Percentiles rank a stretch among this genome's conserved stretches.
Evolutionary conservation across 2,329 filamentous ascomycete species (phyloP).

Genomic region (Aureobasidium subglaciale): DNA sequence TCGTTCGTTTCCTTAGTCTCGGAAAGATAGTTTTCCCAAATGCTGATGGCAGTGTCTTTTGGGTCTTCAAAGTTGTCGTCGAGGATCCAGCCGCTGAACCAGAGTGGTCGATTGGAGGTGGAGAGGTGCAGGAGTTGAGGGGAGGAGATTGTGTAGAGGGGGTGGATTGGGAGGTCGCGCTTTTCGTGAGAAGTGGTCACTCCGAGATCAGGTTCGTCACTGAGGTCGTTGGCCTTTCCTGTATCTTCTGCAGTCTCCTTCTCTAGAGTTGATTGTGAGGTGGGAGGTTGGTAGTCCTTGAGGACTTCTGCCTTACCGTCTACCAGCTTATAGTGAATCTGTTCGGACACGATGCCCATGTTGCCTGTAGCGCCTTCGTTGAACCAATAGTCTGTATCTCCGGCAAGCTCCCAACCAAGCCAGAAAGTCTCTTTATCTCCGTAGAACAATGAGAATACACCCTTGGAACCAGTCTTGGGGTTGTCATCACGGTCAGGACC

Average conservation of each 20-base stretch:
- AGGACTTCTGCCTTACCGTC: neutral
- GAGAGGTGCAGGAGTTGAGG: conserved; percentile 42
- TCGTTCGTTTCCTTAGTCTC: conserved; percentile 26
- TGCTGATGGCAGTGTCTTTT: conserved; percentile 29
- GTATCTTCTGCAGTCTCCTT: neutral
- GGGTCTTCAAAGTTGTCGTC: conserved; percentile 36
- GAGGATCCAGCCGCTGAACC: conserved; percentile 43
- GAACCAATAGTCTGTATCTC: conserved; percentile 38
- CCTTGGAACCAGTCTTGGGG: conserved; percentile 30
- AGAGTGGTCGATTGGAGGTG: conserved; percentile 34
- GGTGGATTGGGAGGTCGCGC: neutral
- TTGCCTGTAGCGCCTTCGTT: conserved; percentile 34
- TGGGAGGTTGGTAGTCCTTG: neutral
- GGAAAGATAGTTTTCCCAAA: conserved; percentile 31
- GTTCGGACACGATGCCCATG: conserved; percentile 41
- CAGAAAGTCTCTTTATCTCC: conserved; percentile 42
- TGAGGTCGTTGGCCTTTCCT: neutral
- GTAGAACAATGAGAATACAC: conserved; percentile 40
- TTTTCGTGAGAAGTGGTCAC: neutral
- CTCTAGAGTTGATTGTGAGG: neutral
- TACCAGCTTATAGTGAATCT: conserved; percentile 29
- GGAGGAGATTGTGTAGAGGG: conserved; percentile 32
- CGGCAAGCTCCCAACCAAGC: conserved; percentile 42
- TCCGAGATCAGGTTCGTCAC: too few relatives aligned
- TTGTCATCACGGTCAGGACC: conserved; percentile 40